Conservation (phyloP, 306 rosid species). For the Elaeagnus macrophylla region DNA sequence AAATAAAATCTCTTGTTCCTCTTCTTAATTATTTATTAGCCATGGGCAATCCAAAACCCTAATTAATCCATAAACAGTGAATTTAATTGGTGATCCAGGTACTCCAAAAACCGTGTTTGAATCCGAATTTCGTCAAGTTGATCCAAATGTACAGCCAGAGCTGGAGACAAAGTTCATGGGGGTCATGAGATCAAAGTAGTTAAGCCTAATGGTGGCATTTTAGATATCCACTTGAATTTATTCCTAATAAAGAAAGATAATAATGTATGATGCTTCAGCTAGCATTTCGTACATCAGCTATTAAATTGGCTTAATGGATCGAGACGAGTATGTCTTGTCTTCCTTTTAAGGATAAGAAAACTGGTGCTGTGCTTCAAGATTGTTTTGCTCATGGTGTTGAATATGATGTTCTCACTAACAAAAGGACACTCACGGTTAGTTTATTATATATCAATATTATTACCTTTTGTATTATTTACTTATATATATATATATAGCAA, state of each 20-base stretch:
- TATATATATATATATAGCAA: too few relatives aligned
- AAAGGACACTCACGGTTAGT: conserved; percentile 60
- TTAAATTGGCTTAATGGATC: conserved; percentile 31
- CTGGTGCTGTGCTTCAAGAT: conserved; percentile 12
- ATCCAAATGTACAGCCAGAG: conserved; percentile 12
- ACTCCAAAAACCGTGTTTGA: neutral
- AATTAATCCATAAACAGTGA: too few relatives aligned
- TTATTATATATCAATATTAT: too few relatives aligned
- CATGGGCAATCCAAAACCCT: too few relatives aligned
- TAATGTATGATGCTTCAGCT: conserved; percentile 46
- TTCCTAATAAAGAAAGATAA: conserved; percentile 52
- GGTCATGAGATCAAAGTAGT: conserved; percentile 44
- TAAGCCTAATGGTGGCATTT: conserved; percentile 37
- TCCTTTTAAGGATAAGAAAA: conserved; percentile 17
- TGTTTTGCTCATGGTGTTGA: conserved; percentile 67
- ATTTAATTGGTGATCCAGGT: too few relatives aligned
- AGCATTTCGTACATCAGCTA: neutral
- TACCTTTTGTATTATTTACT: too few relatives aligned
- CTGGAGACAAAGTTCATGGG: conserved; percentile 23
- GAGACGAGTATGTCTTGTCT: too few relatives aligned
- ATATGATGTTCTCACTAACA: conserved; percentile 35
- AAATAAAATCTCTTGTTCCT: too few relatives aligned
- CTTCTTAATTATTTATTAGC: too few relatives aligned
- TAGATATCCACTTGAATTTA: conserved; percentile 68
- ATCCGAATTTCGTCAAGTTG: neutral